These are phyloP conservation scores for Typha latifolia DNA, from an alignment of 176 grass and related monocot genomes.

Conservation along the genomic window DNA sequence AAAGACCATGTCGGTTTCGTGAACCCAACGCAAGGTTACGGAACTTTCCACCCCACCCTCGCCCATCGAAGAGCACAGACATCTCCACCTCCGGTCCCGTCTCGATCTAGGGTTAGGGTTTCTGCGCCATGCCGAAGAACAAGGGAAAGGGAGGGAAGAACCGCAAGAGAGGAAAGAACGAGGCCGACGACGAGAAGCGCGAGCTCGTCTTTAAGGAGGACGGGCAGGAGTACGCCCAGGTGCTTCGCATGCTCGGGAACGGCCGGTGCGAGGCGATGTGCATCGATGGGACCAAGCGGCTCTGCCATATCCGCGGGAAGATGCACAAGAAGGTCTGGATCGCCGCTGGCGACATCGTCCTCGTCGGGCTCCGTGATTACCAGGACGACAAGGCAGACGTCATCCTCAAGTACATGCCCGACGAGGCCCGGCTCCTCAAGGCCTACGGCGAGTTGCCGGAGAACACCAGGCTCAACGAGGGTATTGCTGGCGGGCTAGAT, in stretches of 20 bases:
- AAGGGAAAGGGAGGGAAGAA: conserved; percentile 45
- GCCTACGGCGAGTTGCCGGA: conserved; percentile 53
- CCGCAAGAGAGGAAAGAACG: conserved; percentile 31
- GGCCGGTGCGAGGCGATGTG: conserved; percentile 36
- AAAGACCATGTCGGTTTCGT: too few relatives aligned
- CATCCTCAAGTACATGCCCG: conserved; percentile 52
- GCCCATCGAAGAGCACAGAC: too few relatives aligned
- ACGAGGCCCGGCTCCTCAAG: conserved; percentile 45
- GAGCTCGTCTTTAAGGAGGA: conserved; percentile 41
- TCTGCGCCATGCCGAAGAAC: conserved; percentile 32
- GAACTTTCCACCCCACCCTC: too few relatives aligned
- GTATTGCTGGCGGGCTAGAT: conserved; percentile 36
- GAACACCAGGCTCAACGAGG: conserved; percentile 52
- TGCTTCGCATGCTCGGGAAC: conserved; percentile 34
- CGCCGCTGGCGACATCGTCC: conserved; percentile 35
- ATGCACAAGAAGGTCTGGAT: conserved; percentile 60
- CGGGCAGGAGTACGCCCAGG: conserved; percentile 48
- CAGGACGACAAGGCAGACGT: conserved; percentile 52
- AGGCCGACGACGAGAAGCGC: conserved; percentile 39
- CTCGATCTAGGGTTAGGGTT: conserved; percentile 24
- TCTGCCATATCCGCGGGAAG: conserved; percentile 43
- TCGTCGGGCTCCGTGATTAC: conserved; percentile 43
- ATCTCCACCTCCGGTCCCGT: too few relatives aligned
- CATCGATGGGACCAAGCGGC: conserved; percentile 35
- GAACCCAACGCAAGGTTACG: too few relatives aligned